These are phyloP conservation scores for Stellera chamaejasme DNA, from an alignment of 345 rosid genomes.

Conservation along the genomic window DNA sequence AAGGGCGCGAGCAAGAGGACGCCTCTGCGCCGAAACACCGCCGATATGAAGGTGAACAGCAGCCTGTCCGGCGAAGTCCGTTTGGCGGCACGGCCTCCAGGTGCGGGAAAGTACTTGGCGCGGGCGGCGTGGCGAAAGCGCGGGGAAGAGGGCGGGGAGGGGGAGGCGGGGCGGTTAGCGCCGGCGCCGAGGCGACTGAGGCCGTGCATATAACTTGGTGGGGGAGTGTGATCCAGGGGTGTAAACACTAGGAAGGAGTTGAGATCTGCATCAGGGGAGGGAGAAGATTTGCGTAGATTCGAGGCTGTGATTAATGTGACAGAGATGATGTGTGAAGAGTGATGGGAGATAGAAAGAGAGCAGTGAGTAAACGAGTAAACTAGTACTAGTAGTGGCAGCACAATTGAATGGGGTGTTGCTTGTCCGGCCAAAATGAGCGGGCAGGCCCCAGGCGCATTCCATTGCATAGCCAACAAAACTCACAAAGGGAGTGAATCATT, in stretches of 20 bases:
- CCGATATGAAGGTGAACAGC: constrained; percentile 38
- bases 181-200: constrained; percentile 75
- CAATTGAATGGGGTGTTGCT: no score
- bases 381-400: no score
- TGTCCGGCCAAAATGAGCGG: no score
- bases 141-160: constrained; percentile 86
- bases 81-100: constrained; percentile 27
- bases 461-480: no score
- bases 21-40: constrained; percentile 72
- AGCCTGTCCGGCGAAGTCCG: constrained; percentile 46
- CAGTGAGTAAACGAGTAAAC: no score
- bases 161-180: constrained; percentile 24
- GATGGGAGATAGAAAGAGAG: no score
- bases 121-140: constrained; percentile 55
- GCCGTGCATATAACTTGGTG: constrained; percentile 48
- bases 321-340: no score
- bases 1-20: constrained; percentile 77
- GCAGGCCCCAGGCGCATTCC: no score
- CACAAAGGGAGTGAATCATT: no score
- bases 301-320: no score
- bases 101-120: constrained; percentile 17
- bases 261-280: no score
- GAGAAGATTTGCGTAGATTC: no score
- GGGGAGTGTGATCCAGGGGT: neutral
- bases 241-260: constrained; percentile 11